These are phyloP conservation scores for Cladochytrium replicatum DNA, from an alignment of 192 early-diverging fungal genomes.

Conservation along the genomic window DNA sequence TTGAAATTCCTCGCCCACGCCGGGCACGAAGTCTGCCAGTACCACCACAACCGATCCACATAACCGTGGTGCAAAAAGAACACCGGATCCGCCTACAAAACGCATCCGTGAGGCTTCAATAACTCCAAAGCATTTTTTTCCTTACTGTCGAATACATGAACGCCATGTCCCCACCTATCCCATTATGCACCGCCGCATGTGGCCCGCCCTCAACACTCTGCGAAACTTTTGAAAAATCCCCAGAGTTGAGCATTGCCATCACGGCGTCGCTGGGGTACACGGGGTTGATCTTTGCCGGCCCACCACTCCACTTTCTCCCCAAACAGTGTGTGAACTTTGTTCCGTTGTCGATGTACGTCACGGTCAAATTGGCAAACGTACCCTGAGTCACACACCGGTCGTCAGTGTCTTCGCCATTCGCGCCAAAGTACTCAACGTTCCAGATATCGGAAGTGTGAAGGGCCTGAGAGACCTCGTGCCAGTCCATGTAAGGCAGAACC, in stretches of 20 bases:
- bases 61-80: conserved; percentile 59
- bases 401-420: too few relatives aligned
- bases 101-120: too few relatives aligned
- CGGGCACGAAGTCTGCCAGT: conserved; percentile 44
- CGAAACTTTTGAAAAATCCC: conserved; percentile 17
- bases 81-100: too few relatives aligned
- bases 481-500: conserved; percentile 51
- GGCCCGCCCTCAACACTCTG: conserved; percentile 24
- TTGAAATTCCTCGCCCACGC: conserved; percentile 20
- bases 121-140: too few relatives aligned
- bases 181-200: conserved; percentile 23
- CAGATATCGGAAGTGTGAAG: too few relatives aligned
- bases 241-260: not conserved
- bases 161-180: conserved; percentile 46
- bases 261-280: too few relatives aligned
- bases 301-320: too few relatives aligned
- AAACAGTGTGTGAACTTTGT: conserved; percentile 1
- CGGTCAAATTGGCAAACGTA: conserved; percentile 1
- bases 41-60: conserved; percentile 51
- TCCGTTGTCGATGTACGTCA: too few relatives aligned
- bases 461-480: conserved; percentile 38
- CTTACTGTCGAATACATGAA: conserved; percentile 46
- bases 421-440: too few relatives aligned
- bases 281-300: too few relatives aligned
- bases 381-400: conserved; percentile 10